Base-by-base conservation (phyloP, 495 filamentous ascomycete genomes). In the Penicillium tannophilum region DNA sequence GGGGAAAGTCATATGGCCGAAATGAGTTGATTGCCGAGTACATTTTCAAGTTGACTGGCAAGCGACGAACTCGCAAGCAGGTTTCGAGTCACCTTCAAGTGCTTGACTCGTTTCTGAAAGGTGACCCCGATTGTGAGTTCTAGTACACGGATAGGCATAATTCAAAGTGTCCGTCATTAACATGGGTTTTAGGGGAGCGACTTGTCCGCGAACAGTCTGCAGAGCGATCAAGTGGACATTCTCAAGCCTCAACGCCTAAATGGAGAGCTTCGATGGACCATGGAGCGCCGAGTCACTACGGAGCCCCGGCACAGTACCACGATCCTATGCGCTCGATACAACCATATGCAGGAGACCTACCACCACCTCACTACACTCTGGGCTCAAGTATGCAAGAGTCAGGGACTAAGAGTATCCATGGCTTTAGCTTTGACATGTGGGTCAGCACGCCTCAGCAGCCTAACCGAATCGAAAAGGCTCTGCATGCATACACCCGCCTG, bases 51-150 rank as follows among this genome's bases (percentile, higher is more conserved):
- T 75, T 78, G 55, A 91, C 89, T 45, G 88, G 87, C 36, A 86
- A 83, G 63, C 65, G 69, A 33, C 84, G 92, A 56, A 79, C 70
- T 41, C 80, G 94, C 53, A 98, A 98, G 72, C 90, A 96, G 70
- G 90, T 98, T 9, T 97, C 93, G 0, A 97, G 93, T 63, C 94
- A 98, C 71, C 90, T 98, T 58, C 94, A 98, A 76, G 93, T 97
- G n/a, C 74, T 98, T 45, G 97, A 95, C 75, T 85, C 85, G 12
- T 90, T 92, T 65, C 79, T 93, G 60, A 79, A 81, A 55, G 78
- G 83, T 23, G 82, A 89, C 63, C 84, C 79, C 36, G 80, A 80
- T 63, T 78, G 75, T 78, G 63, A 73, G 75, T 66, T 48, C 28
- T 20, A 47, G 28, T 28, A 28, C 30, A 12, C n/a, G 9, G 3